Base-by-base conservation (phyloP, 108 stramenopile species). In the Chaetoceros tenuissimus region DNA sequence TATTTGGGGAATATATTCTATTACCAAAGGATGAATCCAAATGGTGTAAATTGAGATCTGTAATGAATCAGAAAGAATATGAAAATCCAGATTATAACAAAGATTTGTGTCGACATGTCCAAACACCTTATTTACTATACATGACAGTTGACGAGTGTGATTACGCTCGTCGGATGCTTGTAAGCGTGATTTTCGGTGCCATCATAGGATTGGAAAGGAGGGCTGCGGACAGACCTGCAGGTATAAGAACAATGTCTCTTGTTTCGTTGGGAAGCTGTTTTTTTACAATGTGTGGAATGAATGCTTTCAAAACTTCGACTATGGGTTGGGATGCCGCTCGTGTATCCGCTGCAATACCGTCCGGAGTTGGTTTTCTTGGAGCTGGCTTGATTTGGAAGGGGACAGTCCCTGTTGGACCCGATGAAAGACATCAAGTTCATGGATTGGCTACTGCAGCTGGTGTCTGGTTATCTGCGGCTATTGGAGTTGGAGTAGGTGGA, bases 361-460 rank as follows among this genome's bases (percentile, higher is more conserved):
- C 64, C 18, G 77, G 81, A 18, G 81, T 82, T 31, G 81, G 81
- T 0, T 82, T 82, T 51, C 51, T 82, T 18, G 81, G 81, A 17
- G 81, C 81, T 2, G 81, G 81, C 29, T 55, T 60, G 22, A 68
- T 72, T 56, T 68, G 68, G 69, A 73, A 72, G 58, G 62, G 51
- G 0, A 67, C 22, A n/a, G n/a, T n/a, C n/a, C 5, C 8, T 40
- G 34, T 5, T 13, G 34, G 34, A 10, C 13, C 34, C 13, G 34
- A 28, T 26, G 54, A 68, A 16, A 27, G 43, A 17, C 66, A 73
- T 45, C 50, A 67, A 47, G 46, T 66, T 19, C 69, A 75, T 58
- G 81, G 81, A 16, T 57, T 82, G 25, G 79, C 81, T 1, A 82
- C 81, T 2, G 78, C 81, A n/a, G 69, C 75, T 24, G 64, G 72